Base-by-base conservation (phyloP, 1,284 basidiomycete genomes). In the Microbotryomycetes sp. region DNA sequence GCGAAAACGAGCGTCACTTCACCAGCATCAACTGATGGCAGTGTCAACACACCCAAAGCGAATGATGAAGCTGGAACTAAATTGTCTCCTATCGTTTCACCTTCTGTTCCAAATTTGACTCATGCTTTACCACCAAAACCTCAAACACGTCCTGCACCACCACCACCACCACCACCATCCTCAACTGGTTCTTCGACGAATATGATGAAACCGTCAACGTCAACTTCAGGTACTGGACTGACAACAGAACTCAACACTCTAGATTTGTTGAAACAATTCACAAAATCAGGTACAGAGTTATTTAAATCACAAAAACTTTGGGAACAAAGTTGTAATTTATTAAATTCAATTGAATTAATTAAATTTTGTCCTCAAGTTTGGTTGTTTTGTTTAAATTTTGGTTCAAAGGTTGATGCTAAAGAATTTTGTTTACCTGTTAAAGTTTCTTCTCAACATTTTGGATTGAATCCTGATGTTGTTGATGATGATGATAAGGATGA, bases 271-370 rank as follows among this genome's bases (percentile, higher is more conserved):
- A 51, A 56, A 5, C 46, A 48, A 9, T 66, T 64, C 51, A 42
- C 59, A n/a, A 45, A 49, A 28, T 62, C 65, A 26, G 54, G 56
- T 19, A 58, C 65, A 6, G 65, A 64, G 15, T 51, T 66, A 31
- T 68, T 68, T 48, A 49, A 58, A 15, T 52, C 29, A 25, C 60
- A 63, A 16, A 58, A 60, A 28, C 58, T 66, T 2, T 66, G 60
- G 62, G 64, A 63, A 45, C 55, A 64, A 15, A 56, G 59, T 0
- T 56, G 48, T 29, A 15, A 50, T 4, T 3, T 32, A 3, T 58
- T 66, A 14, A 26, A 56, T 0, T 59, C 62, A 6, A 4, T 32
- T 2, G 2, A 56, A 16, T 46, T 66, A 47, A 25, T 50, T 1
- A 22, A 28, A 15, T 42, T 47, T 2, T 57, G 57, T 46, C 50